Evolutionary conservation across 1,139 yeast genomes (phyloP), one percentile per base, ranked within the genome.

Genomic region (Hansenula anomala): DNA sequence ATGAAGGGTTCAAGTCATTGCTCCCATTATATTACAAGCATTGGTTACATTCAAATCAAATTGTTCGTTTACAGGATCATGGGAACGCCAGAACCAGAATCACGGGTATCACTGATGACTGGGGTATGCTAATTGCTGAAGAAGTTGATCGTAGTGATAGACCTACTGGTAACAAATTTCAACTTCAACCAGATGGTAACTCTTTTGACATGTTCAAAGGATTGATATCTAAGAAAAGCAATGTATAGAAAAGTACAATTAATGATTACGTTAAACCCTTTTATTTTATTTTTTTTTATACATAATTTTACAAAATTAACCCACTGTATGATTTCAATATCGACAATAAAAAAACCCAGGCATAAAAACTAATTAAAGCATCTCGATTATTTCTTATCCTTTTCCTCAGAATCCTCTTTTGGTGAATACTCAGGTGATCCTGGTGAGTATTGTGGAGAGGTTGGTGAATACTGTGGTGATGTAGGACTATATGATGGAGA

Each of bases 151-250:
- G 61, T 8, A 55, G 61, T 16, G 69, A 69, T 30, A 55, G 51
- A 16, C 64, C 66, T 13, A 75, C 78, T 4, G 84, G 87, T 1
- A 71, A 67, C 29, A 62, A 58, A 4, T 79, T 73, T 49, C 84
- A 87, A 51, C 65, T 94, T 36, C 97, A 89, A 58, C 98, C 99
- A 0, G 98, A 94, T 59, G 98, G 98, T 0, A 94, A 94, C 59
- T 87, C 97, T 3, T 94, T 94, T 57, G 98, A 94, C 58, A 90
- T 94, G 69, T 84, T 92, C 66, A 84, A 76, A 52, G 97, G 98
- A 0, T 67, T 94, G 47, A 83, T 94, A n/a, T 85, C 88, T 43
- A 79, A 74, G 51, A 82, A 80, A 56, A 41, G 44, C 2, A 34
- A 28, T 17, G 15, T 22, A 10, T 7, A 40, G 30, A 28, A 32